Conservation (phyloP, 1,284 basidiomycete genomes). For the Sanghuangporus sanghuang region DNA sequence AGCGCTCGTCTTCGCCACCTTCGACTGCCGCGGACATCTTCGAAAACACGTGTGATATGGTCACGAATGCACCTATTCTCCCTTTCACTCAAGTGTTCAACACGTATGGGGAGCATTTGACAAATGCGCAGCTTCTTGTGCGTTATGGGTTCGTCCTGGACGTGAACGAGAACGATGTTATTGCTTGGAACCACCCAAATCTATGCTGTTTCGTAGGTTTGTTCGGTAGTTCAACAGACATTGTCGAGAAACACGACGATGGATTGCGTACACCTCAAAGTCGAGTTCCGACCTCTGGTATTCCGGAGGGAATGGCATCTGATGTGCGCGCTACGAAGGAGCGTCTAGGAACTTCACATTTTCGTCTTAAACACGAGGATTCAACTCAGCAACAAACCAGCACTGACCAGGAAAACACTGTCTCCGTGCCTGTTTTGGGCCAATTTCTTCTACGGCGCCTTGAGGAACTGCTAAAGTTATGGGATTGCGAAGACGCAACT, state of each 20-base stretch:
- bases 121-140: slow-evolving; percentile 63
- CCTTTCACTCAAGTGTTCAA: slow-evolving; percentile 73
- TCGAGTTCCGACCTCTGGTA: neutral
- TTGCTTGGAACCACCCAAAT: slow-evolving; percentile 43
- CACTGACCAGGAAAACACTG: slow-evolving; percentile 2
- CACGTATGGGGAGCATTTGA: slow-evolving; percentile 73
- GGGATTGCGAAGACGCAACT: neutral
- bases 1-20: neutral
- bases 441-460: slow-evolving; percentile 9
- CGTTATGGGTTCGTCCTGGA: slow-evolving; percentile 75
- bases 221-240: neutral
- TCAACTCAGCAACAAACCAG: neutral
- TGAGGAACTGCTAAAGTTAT: slow-evolving; percentile 2
- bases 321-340: too few species aligned
- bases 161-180: slow-evolving; percentile 52
- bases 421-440: neutral
- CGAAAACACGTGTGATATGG: slow-evolving; percentile 34
- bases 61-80: slow-evolving; percentile 47
- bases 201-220: slow-evolving; percentile 21
- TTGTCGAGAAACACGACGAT: neutral
- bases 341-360: too few species aligned
- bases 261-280: neutral
- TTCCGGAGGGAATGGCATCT: neutral
- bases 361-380: neutral
- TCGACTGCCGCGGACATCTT: neutral